Evolutionary conservation across 164 flowering plant species (phyloP).

Genomic region (Dillenia suffruticosa): DNA sequence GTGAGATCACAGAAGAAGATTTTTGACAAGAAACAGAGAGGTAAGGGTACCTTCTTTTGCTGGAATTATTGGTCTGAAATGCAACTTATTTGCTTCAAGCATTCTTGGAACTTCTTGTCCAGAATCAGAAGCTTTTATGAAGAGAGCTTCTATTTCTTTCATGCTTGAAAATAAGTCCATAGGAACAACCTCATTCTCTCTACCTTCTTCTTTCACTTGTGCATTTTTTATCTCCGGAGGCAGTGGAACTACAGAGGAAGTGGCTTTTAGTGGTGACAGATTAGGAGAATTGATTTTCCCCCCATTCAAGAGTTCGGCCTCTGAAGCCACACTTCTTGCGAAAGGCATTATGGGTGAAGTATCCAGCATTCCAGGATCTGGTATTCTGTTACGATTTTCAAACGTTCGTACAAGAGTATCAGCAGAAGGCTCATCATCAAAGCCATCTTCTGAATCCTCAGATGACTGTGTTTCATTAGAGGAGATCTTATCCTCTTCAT

Average conservation of each 20-base stretch:
- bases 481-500: conserved; percentile 44
- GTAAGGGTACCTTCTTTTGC: conserved; percentile 47
- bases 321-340: conserved; percentile 27
- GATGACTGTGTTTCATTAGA: conserved; percentile 33
- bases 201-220: conserved; percentile 29
- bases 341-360: conserved; percentile 30
- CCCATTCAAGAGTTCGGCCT: conserved; percentile 34
- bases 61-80: conserved; percentile 65
- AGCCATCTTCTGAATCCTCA: conserved; percentile 70
- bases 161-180: conserved; percentile 77
- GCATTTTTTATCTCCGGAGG: conserved; percentile 27
- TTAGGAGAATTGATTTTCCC: conserved; percentile 42
- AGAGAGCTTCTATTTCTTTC: conserved; percentile 81
- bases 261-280: conserved; percentile 40
- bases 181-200: conserved; percentile 40
- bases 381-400: conserved; percentile 45
- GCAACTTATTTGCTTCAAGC: conserved; percentile 93
- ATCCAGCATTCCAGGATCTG: conserved; percentile 22
- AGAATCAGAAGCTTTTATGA: conserved; percentile 76
- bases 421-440: conserved; percentile 68
- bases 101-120: conserved; percentile 92
- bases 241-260: conserved; percentile 28
- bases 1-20: too few species aligned
- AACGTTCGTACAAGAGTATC: conserved; percentile 63
- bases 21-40: too few species aligned